Evolutionary conservation across 2,329 filamentous ascomycete species (phyloP).

Genomic region (Aspergillus fischeri): DNA sequence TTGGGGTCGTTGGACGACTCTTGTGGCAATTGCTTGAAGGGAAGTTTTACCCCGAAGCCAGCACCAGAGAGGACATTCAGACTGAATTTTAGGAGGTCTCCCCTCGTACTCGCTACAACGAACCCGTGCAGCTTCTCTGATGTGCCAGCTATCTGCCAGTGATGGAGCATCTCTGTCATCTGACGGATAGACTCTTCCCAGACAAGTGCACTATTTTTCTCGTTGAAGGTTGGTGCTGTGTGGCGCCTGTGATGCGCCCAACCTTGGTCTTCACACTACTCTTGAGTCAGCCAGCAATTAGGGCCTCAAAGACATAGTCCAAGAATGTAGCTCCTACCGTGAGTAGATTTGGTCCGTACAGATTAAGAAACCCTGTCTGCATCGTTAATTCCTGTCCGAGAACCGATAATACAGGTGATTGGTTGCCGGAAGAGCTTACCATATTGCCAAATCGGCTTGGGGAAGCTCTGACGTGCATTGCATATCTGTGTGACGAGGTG

Average conservation of each 20-base stretch:
- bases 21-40: constrained; percentile 12
- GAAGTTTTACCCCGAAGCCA: constrained; percentile 30
- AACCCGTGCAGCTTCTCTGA: neutral
- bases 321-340: constrained; percentile 17
- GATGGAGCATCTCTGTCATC: constrained; percentile 27
- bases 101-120: constrained; percentile 17
- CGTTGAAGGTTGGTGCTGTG: constrained; percentile 42
- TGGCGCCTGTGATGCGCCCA: constrained; percentile 45
- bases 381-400: neutral
- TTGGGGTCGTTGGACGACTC: constrained; percentile 13
- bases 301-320: neutral
- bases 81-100: constrained; percentile 33
- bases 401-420: neutral
- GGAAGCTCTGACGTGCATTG: constrained; percentile 9
- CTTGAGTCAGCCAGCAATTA: neutral
- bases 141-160: constrained; percentile 10
- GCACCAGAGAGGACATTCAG: constrained; percentile 37
- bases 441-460: constrained; percentile 14
- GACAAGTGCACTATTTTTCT: constrained; percentile 39
- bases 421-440: constrained; percentile 3
- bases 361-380: constrained; percentile 17
- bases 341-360: constrained; percentile 33
- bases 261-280: constrained; percentile 26
- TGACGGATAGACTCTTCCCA: constrained; percentile 36
- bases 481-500: constrained; percentile 13